Evolutionary conservation across 805 yeast species (phyloP), one percentile per base, ranked within the genome.

Genomic region (Saturnispora mendoncae): DNA sequence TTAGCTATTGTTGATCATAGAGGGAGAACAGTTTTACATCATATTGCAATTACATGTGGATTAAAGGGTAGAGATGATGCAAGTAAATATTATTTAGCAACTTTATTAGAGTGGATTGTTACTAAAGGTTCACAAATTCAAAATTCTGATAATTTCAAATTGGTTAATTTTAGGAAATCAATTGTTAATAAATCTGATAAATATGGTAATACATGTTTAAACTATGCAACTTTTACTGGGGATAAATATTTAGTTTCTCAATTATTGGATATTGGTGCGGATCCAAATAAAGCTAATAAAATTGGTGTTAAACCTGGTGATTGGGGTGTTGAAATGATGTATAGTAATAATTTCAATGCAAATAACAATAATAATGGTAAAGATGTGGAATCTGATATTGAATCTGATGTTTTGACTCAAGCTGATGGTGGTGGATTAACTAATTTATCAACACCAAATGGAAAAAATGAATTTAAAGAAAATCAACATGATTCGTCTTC

Each of bases 131-230:
- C 57, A 1, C 59, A 60, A 15, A 52, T 76, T 38, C 60, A 66
- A 21, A n/a, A 26, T 8, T 20, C 28, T n/a, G 67, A 72, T 31
- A 64, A 67, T 14, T 60, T 73, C 36, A 65, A 74, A 30, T 63
- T 83, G 20, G 71, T 74, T 9, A 66, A 71, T 54, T 76, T 81
- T 49, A 78, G 81, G 66, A 66, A 72, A 14, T 75, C 78, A 36
- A 74, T 92, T 51, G 80, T 90, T 40, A 90, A 92, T 57, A 82
- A 83, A n/a, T 84, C 81, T 48, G 98, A 92, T 62, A 68, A 77
- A 41, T 88, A 88, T 53, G 98, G 98, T 20, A 96, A 92, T 57
- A 92, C 98, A 0, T 88, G 96, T 36, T 67, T 92, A 46, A 94
- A 88, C 56, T 84, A 92, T 42, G 94, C 94, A 0, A 92, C 97